A percentile compares a stretch with the other conserved stretches of the same genome.
These are phyloP conservation scores for Tieghemostelium lacteum DNA, from an alignment of 78 protist species.

Conservation along the genomic window DNA sequence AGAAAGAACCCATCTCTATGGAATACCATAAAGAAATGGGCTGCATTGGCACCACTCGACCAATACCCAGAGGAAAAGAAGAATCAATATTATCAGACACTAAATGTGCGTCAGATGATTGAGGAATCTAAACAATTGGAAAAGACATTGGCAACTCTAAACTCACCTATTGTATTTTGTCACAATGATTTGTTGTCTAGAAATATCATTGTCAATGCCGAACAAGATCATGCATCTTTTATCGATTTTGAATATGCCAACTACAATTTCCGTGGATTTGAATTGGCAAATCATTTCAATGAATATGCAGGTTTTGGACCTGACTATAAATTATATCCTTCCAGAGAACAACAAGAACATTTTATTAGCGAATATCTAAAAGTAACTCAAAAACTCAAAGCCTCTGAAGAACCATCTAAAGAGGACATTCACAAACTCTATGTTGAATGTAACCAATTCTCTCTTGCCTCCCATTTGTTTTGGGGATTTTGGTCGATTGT, in stretches of 20 bases:
- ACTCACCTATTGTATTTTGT: conserved; percentile 76
- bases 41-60: conserved; percentile 39
- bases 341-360: conserved; percentile 42
- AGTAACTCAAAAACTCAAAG: conserved; percentile 3
- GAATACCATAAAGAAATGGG: conserved; percentile 61
- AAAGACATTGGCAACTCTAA: conserved; percentile 19
- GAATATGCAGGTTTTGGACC: conserved; percentile 84
- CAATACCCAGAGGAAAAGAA: conserved; percentile 26
- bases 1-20: conserved; percentile 72
- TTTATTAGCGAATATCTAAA: conserved; percentile 55
- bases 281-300: conserved; percentile 82
- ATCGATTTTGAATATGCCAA: conserved; percentile 85
- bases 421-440: conserved; percentile 49
- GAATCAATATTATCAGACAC: neutral
- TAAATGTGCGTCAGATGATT: conserved; percentile 34
- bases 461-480: conserved; percentile 71
- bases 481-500: conserved; percentile 87
- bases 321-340: conserved; percentile 61
- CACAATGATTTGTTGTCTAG: conserved; percentile 78
- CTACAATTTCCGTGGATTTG: conserved; percentile 78
- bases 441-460: conserved; percentile 63
- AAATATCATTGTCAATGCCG: conserved; percentile 69
- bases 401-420: conserved; percentile 47
- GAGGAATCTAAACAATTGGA: conserved; percentile 51
- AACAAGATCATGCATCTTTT: conserved; percentile 39